Conservation (phyloP, 2,329 filamentous ascomycete species). For the Trichoderma cornu-damae region DNA sequence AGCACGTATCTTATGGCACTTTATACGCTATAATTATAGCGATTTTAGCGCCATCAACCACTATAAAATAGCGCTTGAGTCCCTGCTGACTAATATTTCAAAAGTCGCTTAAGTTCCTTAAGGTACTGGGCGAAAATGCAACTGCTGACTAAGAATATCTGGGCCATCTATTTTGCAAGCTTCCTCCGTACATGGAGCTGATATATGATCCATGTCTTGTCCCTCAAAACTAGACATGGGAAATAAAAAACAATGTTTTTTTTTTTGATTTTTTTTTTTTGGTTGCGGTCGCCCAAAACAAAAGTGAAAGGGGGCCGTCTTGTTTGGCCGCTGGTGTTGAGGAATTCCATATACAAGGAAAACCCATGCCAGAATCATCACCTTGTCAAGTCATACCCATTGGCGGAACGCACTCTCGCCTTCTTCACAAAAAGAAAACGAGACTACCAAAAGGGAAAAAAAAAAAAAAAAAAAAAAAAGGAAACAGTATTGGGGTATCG, state of each 20-base stretch:
- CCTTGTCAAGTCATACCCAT: background rate
- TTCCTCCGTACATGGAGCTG: too few relatives aligned
- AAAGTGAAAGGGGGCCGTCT: background rate
- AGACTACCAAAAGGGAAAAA: too few relatives aligned
- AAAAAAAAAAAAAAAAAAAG: background rate
- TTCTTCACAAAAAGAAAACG: background rate
- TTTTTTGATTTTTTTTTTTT: too few relatives aligned
- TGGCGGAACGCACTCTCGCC: background rate
- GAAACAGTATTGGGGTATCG: constrained; percentile 13
- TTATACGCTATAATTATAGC: too few relatives aligned
- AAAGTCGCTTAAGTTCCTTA: too few relatives aligned
- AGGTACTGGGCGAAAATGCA: too few relatives aligned
- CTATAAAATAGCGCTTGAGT: too few relatives aligned
- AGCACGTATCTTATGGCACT: too few relatives aligned
- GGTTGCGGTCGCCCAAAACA: background rate
- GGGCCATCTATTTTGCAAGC: too few relatives aligned
- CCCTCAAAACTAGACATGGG: background rate
- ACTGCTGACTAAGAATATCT: too few relatives aligned
- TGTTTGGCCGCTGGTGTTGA: background rate
- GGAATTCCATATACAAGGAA: background rate
- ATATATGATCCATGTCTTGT: background rate
- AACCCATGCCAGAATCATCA: background rate
- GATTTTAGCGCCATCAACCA: too few relatives aligned
- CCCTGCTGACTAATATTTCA: too few relatives aligned
- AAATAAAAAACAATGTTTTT: background rate